These are phyloP conservation scores for Hermanozyma aechmeae DNA, from an alignment of 805 yeast genomes.

Conservation along the genomic window DNA sequence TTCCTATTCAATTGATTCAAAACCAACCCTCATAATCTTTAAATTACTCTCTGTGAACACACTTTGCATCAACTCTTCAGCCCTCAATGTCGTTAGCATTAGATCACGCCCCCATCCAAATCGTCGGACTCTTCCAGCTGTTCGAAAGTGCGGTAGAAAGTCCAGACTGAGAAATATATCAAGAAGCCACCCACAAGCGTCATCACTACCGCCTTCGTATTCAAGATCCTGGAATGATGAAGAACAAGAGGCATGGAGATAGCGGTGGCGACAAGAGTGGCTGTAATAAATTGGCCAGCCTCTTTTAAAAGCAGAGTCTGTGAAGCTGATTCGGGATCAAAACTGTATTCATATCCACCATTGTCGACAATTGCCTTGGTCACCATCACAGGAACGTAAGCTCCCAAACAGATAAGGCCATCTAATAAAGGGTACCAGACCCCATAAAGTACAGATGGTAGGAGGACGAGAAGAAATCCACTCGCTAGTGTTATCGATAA, in stretches of 20 bases:
- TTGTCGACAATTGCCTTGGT: constrained; percentile 21
- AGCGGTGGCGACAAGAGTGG: constrained; percentile 69
- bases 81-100: too few species aligned
- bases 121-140: constrained; percentile 19
- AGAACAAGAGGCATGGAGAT: constrained; percentile 63
- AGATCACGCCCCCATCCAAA: not conserved
- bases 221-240: constrained; percentile 65
- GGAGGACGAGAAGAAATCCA: constrained; percentile 80
- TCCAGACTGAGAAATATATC: constrained; percentile 74
- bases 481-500: constrained; percentile 70
- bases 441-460: constrained; percentile 70
- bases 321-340: constrained; percentile 21
- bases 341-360: constrained; percentile 34
- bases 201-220: constrained; percentile 63
- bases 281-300: constrained; percentile 70
- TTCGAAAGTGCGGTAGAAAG: constrained; percentile 73
- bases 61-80: too few species aligned
- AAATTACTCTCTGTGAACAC: too few species aligned
- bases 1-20: too few species aligned
- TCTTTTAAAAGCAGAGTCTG: constrained; percentile 43
- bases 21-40: too few species aligned
- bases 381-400: constrained; percentile 29
- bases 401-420: constrained; percentile 31
- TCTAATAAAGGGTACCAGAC: constrained; percentile 88
- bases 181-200: constrained; percentile 78